These are phyloP conservation scores for Puccinia hordei DNA, from an alignment of 1,284 basidiomycete species.

Conservation along the genomic window DNA sequence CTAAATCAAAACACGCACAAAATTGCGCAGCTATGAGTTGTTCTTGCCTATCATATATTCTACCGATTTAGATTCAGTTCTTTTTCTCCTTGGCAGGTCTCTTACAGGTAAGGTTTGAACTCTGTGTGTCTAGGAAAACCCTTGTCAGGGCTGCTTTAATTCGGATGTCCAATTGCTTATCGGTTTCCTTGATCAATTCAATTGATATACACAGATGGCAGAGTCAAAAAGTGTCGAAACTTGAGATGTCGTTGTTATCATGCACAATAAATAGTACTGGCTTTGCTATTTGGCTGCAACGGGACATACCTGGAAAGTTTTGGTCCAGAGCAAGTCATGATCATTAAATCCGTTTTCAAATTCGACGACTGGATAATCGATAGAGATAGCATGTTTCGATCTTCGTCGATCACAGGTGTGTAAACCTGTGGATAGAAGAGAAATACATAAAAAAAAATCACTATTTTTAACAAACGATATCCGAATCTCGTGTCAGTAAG, in stretches of 20 bases:
- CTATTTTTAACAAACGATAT: neutral
- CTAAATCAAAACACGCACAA: neutral
- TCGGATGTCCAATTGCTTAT: constrained; percentile 20
- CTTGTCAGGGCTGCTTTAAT: constrained; percentile 18
- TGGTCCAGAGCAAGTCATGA: constrained; percentile 34
- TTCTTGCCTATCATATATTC: neutral
- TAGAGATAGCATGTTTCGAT: constrained; percentile 9
- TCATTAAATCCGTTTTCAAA: constrained; percentile 36
- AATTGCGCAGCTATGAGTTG: neutral
- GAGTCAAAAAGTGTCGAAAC: neutral
- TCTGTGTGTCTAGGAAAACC: constrained; percentile 15
- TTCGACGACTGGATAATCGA: constrained; percentile 18
- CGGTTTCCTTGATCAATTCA: constrained; percentile 15
- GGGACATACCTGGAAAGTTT: constrained; percentile 22
- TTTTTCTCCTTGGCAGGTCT: neutral
- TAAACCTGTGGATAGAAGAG: constrained; percentile 13
- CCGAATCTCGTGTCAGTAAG: neutral
- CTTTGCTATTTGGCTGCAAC: neutral
- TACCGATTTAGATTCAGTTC: neutral
- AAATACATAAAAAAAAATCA: neutral
- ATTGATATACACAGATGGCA: neutral
- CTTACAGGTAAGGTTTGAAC: constrained; percentile 20
- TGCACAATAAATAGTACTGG: neutral
- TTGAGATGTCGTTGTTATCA: neutral
- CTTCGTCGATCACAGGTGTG: constrained; percentile 40